Evolutionary conservation across 1,139 yeast genomes (phyloP), one percentile per base, ranked within the genome.

Genomic region (Pichia terricola): DNA sequence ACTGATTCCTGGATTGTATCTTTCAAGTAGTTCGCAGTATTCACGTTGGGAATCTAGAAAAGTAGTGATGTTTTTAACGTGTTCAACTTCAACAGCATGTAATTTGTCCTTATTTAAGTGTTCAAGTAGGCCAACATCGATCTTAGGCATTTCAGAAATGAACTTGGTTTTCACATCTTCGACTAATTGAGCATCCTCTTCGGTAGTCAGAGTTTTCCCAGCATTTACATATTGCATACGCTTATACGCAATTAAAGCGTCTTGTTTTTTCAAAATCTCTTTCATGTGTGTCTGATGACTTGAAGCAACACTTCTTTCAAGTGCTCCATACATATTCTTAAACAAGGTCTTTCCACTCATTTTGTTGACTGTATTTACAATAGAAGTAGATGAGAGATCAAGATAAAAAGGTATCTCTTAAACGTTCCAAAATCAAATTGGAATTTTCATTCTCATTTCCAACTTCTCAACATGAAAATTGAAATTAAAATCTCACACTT

Each of bases 1-100:
- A 36, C 76, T 75, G 50, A 84, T 70, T 1, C 95, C 95, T 2
- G 95, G 91, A 57, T 89, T 87, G 63, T 89, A 89, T 53, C 95
- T 73, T 52, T 84, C 94, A 42, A 89, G 68, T 45, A 91, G 70
- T 51, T 82, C 91, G 49, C 77, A 79, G 64, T 87, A 89, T 9
- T 72, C 77, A 51, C 94, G 71, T 62, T 89, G 97, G 50, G 82
- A 77, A 40, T 70, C 69, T 45, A 89, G 67, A 57, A 79, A 89
- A 3, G 65, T 64, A 26, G 70, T 60, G 10, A 79, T 69, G 53
- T 79, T 81, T 8, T 57, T 48, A 45, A 81, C 68, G 52, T 76
- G 66, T 50, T 60, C 58, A 43, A 54, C 49, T 31, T 61, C 61
- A 30, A 59, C 56, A 16, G 57, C 47, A 26, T 51, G 49, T 28